Evolutionary conservation across 2,329 filamentous ascomycete species (phyloP).

Genomic region (Xylaria sp.): DNA sequence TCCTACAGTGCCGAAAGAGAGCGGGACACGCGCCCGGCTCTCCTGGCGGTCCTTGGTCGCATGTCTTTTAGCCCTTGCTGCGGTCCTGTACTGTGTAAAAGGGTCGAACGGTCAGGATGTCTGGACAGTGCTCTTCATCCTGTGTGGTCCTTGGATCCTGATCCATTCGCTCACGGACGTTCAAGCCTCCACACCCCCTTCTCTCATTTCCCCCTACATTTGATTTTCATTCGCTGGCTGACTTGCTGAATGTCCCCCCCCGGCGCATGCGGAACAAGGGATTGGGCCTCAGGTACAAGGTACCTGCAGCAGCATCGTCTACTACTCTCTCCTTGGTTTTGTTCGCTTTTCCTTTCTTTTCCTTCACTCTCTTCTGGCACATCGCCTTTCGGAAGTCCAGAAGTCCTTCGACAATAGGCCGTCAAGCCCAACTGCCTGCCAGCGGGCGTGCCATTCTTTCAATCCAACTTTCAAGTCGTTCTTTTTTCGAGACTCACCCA

Average conservation of each 20-base stretch:
- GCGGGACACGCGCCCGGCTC: neutral
- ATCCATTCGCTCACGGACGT: conserved; percentile 32
- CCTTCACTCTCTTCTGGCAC: conserved; percentile 45
- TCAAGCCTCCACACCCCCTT: conserved; percentile 48
- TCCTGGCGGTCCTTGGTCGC: neutral
- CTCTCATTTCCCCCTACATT: conserved; percentile 51
- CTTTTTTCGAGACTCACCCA: conserved; percentile 49
- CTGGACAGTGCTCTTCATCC: conserved; percentile 41
- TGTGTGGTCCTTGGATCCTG: conserved; percentile 24
- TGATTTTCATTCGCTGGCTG: conserved; percentile 48
- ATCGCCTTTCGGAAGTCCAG: conserved; percentile 44
- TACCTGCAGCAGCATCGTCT: conserved; percentile 33
- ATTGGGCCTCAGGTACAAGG: conserved; percentile 33
- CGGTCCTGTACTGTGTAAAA: neutral
- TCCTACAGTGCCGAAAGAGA: conserved; percentile 25
- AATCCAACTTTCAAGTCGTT: conserved; percentile 55
- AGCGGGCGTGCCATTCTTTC: conserved; percentile 70
- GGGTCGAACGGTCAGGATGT: conserved; percentile 6
- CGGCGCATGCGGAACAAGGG: conserved; percentile 36
- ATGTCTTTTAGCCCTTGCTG: neutral
- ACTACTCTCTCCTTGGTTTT: conserved; percentile 33
- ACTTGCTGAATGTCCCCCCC: conserved; percentile 41
- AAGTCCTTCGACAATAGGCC: conserved; percentile 53
- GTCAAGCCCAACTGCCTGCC: conserved; percentile 59
- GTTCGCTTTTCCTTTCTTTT: conserved; percentile 44